phyloP scores from a whole-genome alignment of 345 rosid genomes.

The Citrus australasica region DNA sequence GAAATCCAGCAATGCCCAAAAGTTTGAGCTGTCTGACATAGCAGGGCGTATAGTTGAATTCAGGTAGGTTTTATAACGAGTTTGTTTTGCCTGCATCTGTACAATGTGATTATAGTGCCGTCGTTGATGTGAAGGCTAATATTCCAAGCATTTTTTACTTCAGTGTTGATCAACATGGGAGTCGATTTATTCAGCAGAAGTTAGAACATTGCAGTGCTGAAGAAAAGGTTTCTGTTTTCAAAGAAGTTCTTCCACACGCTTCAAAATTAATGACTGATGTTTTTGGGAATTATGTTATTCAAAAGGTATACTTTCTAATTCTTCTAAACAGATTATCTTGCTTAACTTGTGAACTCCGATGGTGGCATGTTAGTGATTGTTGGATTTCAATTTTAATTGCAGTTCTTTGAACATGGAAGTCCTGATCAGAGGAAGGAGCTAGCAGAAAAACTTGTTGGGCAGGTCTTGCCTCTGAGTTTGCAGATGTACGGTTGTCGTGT shows the following conservation, averaged over 20 bases:
- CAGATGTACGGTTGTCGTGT: constrained; percentile 99
- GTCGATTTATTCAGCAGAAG: constrained; percentile 98
- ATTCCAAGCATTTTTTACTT: constrained; percentile 19
- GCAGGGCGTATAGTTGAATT: constrained; percentile 87
- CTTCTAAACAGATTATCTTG: constrained; percentile 1
- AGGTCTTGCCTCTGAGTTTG: constrained; percentile 82
- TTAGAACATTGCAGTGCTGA: constrained; percentile 74
- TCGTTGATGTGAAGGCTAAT: constrained; percentile 11
- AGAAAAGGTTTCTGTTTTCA: constrained; percentile 78
- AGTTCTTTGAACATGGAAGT: constrained; percentile 95
- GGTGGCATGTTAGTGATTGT: constrained; percentile 4
- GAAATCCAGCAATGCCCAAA: constrained; percentile 74
- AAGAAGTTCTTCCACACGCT: constrained; percentile 87
- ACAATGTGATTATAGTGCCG: neutral
- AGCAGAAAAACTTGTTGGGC: constrained; percentile 82
- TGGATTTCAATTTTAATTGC: constrained; percentile 19
- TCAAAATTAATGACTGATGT: constrained; percentile 93
- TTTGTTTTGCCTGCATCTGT: constrained; percentile 16
- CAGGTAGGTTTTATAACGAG: constrained; percentile 48
- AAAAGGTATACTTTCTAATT: constrained; percentile 54
- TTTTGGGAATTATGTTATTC: constrained; percentile 98
- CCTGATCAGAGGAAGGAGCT: constrained; percentile 84
- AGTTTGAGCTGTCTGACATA: constrained; percentile 82
- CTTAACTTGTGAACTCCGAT: neutral
- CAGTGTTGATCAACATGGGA: constrained; percentile 99